These are phyloP conservation scores for Colletotrichum lindemuthianum DNA, from an alignment of 2,329 filamentous ascomycete species.

Conservation along the genomic window DNA sequence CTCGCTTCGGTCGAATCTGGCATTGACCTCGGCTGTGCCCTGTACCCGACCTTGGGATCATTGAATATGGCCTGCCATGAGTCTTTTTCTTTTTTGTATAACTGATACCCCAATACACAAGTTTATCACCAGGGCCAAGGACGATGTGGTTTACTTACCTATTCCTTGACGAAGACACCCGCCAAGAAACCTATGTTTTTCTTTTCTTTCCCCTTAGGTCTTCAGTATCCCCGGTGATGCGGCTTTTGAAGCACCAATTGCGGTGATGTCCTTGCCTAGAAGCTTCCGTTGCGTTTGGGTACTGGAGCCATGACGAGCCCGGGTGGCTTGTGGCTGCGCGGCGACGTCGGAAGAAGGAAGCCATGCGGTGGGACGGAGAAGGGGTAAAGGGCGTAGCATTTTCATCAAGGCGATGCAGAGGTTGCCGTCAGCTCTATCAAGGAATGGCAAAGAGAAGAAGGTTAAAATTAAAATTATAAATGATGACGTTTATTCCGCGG, in stretches of 20 bases:
- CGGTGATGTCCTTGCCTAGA: not conserved
- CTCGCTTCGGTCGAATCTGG: no score
- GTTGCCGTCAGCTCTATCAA: no score
- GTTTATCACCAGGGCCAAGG: not conserved
- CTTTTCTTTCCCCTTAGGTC: no score
- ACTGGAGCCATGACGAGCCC: not conserved
- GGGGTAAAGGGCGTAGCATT: no score
- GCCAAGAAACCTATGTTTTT: no score
- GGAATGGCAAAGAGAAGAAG: no score
- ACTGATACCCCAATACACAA: slow-evolving; percentile 32
- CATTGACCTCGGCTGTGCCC: no score
- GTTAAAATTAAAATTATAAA: no score
- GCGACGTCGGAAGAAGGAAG: slow-evolving; percentile 1
- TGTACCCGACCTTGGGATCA: not conserved
- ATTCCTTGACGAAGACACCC: not conserved
- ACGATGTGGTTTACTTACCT: not conserved
- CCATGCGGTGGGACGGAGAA: slow-evolving; percentile 5
- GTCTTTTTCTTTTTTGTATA: slow-evolving; percentile 30
- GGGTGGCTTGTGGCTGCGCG: slow-evolving; percentile 9
- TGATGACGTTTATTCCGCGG: no score
- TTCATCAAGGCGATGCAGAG: no score
- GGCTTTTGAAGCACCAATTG: no score
- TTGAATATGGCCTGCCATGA: not conserved
- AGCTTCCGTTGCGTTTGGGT: slow-evolving; percentile 14
- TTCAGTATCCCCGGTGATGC: no score